Base-by-base conservation (phyloP, 441 rosid species). In the Gossypium davidsonii region DNA sequence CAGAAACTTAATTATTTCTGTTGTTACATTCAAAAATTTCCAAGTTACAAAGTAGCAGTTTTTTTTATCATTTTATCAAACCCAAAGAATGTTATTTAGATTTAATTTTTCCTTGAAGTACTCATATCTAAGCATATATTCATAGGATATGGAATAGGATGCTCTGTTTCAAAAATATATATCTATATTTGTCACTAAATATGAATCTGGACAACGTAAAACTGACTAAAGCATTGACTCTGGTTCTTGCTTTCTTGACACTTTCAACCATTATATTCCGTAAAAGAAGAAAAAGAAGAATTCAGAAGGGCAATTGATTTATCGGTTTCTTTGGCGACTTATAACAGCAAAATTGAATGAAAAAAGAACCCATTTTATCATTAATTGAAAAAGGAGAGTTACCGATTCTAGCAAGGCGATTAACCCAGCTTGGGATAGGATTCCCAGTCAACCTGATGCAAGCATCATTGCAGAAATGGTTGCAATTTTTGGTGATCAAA, bases 401-500 rank as follows among this genome's bases (percentile, higher is more conserved):
- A 91, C 99, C 99, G 34, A 95, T 91, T 89, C 95, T 81, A 8
- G 99, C 99, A 9, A 95, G 97, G 0, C 99, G 94, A 77, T 95
- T 95, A 72, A 95, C 93, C 99, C 99, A 93, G 56, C 83, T 90
- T 3, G 99, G 99, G 68, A 95, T 92, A 15, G 92, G 92, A 79
- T 91, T 95, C 25, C 89, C 94, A 3, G 98, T 82, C 44, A 95
- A 80, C 70, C 81, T 86, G 58, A 93, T 25, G 76, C 98, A 95
- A 65, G 91, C 95, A 62, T 88, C 94, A 11, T 95, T 87, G 85
- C 98, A 95, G 83, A 95, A 95, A 84, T 95, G 99, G 83, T 95
- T 95, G 78, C 99, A 95, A 76, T 93, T 95, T 82, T 93, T 95
- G 60, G 97, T 89, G 58, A 95, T 95, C 69, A 95, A 82, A 83